phyloP scores from a whole-genome alignment of 139 green algal species.

The Ettlia oleoabundans region DNA sequence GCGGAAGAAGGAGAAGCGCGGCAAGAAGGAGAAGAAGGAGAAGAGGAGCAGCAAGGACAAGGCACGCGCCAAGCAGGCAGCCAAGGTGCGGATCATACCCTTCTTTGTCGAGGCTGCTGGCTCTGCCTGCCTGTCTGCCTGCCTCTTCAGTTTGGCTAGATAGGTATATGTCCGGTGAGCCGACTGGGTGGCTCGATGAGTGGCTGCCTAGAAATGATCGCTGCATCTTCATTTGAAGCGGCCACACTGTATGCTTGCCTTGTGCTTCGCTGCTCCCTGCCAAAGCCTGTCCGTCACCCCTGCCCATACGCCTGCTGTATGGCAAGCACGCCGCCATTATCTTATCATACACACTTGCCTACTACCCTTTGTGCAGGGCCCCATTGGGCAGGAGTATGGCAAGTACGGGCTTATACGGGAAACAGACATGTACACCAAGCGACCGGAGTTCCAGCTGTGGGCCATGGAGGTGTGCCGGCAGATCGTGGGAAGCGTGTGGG shows the following conservation, averaged over 20 bases:
- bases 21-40: conserved; percentile 23
- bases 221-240: too few species aligned
- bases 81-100: conserved; percentile 3
- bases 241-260: too few species aligned
- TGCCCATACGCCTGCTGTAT: not conserved
- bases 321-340: not conserved
- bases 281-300: too few species aligned
- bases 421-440: conserved; percentile 68
- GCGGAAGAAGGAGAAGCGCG: conserved; percentile 11
- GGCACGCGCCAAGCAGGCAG: conserved; percentile 11
- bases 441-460: conserved; percentile 86
- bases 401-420: conserved; percentile 85
- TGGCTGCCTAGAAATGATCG: too few species aligned
- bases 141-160: too few species aligned
- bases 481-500: not conserved
- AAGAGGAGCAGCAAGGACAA: conserved; percentile 19
- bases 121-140: not conserved
- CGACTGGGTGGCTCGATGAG: too few species aligned
- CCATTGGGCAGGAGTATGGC: conserved; percentile 67
- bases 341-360: not conserved
- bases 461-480: conserved; percentile 57
- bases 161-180: too few species aligned
- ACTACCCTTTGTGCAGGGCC: not conserved
- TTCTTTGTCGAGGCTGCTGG: not conserved
- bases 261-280: too few species aligned